Evolutionary conservation across 768 basidiomycete genomes (phyloP), one percentile per base, ranked within the genome.

Genomic region (Lentinula aciculospora): DNA sequence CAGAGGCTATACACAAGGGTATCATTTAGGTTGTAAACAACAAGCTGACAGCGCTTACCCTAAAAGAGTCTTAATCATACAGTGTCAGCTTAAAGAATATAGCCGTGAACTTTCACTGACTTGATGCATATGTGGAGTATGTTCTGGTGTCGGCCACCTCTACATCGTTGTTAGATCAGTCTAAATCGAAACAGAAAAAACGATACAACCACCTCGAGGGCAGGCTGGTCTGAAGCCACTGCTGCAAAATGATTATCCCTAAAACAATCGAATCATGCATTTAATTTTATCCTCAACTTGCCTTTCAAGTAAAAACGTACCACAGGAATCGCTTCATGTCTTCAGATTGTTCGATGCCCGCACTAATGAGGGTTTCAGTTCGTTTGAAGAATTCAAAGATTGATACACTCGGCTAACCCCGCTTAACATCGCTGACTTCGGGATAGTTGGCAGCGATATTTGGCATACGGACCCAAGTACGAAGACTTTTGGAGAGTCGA

Each of bases 201-300:
- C 32, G 13, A 13, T 34, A 34, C 32, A 19, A 45, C 21, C 42
- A 83, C 83, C 79, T 88, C 86, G 47, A 88, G 66, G 3, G 83
- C 68, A 17, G 86, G 86, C 59, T 84, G 82, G 71, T 88, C 86
- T 32, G 85, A 85, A 9, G 84, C 85, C 28, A 86, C 65, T 4
- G 85, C 85, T 0, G 86, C 80, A 65, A 88, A 88, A 65, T 88
- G 86, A 66, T 86, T 87, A 67, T 88, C 77, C 86, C 86, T 85
- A 23, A 19, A 57, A n/a, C 44, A 36, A 57, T 45, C 56, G 60
- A 19, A 31, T n/a, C n/a, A n/a, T n/a, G n/a, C 37, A 34, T 46
- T 36, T 31, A 57, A 32, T 34, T 34, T 7, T 32, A 6, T 46
- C n/a, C 47, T 49, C 31, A 29, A 48, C 2, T n/a, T 17, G 37